Evolutionary conservation across 164 flowering plant genomes (phyloP).

Genomic region (Annona squamosa): DNA sequence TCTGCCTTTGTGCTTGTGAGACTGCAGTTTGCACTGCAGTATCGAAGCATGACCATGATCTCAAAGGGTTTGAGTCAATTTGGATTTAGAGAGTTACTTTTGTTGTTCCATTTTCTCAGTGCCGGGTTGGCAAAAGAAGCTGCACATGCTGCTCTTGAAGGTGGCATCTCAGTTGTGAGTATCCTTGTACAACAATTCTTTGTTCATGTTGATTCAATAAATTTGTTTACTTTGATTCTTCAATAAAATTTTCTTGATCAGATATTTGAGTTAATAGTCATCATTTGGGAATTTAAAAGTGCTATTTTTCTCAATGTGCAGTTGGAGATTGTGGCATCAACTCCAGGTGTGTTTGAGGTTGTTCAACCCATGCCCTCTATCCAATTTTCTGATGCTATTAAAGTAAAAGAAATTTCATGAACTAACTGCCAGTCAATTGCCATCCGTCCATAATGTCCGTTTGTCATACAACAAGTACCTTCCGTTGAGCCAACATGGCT

Average conservation of each 20-base stretch:
- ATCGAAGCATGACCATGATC: not conserved
- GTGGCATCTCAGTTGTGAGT: conserved; percentile 76
- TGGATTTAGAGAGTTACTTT: not conserved
- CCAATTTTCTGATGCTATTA: not conserved
- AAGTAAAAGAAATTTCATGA: not conserved
- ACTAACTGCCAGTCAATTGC: not conserved
- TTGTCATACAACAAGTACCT: not conserved
- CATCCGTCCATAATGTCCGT: not conserved
- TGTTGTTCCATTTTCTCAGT: conserved; percentile 21
- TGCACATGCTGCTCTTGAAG: conserved; percentile 58
- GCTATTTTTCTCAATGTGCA: conserved; percentile 23
- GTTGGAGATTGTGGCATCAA: conserved; percentile 71
- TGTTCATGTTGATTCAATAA: not conserved
- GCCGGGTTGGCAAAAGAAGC: conserved; percentile 62
- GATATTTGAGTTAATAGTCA: not conserved
- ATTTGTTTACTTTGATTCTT: not conserved
- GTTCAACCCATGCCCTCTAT: conserved; percentile 4
- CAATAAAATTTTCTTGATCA: not conserved
- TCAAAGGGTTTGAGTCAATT: not conserved
- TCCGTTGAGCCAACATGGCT: not conserved
- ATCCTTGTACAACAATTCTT: not conserved
- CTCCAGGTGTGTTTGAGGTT: conserved; percentile 83
- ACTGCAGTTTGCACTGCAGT: not conserved
- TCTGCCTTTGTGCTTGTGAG: not conserved
- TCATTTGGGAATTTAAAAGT: not conserved